phyloP scores from a whole-genome alignment of 2,329 filamentous ascomycete species.

The Trichoderma guizhouense region DNA sequence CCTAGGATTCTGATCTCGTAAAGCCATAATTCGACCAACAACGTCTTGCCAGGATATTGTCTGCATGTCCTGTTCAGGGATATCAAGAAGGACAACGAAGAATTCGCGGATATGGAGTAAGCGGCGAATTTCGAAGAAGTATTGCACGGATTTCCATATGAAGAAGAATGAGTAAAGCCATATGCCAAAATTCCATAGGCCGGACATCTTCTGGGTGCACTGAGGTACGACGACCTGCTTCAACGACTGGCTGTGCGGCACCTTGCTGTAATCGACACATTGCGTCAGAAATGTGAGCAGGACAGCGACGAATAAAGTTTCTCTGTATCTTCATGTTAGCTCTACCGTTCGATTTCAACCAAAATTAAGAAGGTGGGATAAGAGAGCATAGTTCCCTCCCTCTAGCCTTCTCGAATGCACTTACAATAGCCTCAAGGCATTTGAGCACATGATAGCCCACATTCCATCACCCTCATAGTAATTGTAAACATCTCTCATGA shows the following conservation, averaged over 20 bases:
- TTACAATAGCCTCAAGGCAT: constrained; percentile 69
- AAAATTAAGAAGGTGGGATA: neutral
- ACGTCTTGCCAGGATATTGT: constrained; percentile 93
- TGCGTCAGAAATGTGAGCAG: constrained; percentile 81
- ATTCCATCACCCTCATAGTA: constrained; percentile 83
- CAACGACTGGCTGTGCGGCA: constrained; percentile 61
- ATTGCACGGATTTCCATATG: constrained; percentile 74
- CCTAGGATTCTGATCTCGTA: constrained; percentile 82
- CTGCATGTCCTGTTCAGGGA: constrained; percentile 82
- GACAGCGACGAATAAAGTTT: constrained; percentile 76
- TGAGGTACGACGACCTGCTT: constrained; percentile 61
- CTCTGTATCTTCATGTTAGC: constrained; percentile 44
- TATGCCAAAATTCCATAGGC: constrained; percentile 70
- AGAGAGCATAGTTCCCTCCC: neutral
- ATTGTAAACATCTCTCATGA: constrained; percentile 78
- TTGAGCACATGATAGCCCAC: constrained; percentile 75
- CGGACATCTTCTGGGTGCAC: constrained; percentile 73
- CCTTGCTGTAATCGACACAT: constrained; percentile 76
- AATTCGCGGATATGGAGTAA: constrained; percentile 80
- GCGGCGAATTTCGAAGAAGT: constrained; percentile 68
- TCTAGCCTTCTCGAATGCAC: constrained; percentile 30
- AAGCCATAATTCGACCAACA: constrained; percentile 76
- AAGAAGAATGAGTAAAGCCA: constrained; percentile 87
- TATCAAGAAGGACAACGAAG: constrained; percentile 76
- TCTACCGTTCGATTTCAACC: neutral